Evolutionary conservation across 768 basidiomycete genomes (phyloP), one percentile per base, ranked within the genome.

Genomic region (Mycena alexandri): DNA sequence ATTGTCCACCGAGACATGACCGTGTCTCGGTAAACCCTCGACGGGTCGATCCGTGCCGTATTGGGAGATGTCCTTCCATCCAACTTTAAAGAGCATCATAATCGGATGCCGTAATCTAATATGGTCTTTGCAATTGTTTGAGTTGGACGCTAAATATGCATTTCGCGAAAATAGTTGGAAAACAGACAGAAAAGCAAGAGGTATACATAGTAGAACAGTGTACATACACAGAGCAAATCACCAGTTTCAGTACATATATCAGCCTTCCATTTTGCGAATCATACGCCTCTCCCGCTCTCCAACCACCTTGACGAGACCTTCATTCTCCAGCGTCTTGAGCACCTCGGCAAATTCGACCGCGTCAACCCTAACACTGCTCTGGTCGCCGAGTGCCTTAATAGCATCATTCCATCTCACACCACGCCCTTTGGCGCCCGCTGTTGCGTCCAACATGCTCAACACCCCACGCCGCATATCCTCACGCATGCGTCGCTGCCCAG

Each of bases 381-480:
- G 97, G 65, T 89, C 88, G 46, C 90, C 89, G 54, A 99, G 83
- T 60, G 84, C 81, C 79, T 87, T 92, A 52, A 94, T 81, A n/a
- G 90, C 91, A 22, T 98, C 95, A 5, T 82, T 79, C 94, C 95
- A 98, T 71, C 89, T 88, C 65, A 95, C 78, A 17, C 95, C 85
- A 64, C 90, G 86, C 25, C 79, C 81, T 59, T 88, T 85, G 41
- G 81, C 81, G 2, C 82, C 84, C 12, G 85, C 84, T 16, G 75
- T 79, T 3, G 78, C 79, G 43, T 91, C 89, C 65, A 95, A 77
- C 71, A 95, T 79, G 25, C 76, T 81, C 72, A 95, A 74, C 14
- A 98, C 79, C 74, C 94, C 98, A 74, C 86, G 89, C 72, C 92
- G 89, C 86, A 99, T 90, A 78, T 98, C 96, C n/a, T 93, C 94